phyloP scores from a whole-genome alignment of 768 basidiomycete genomes.

The Cubamyces lactineus region DNA sequence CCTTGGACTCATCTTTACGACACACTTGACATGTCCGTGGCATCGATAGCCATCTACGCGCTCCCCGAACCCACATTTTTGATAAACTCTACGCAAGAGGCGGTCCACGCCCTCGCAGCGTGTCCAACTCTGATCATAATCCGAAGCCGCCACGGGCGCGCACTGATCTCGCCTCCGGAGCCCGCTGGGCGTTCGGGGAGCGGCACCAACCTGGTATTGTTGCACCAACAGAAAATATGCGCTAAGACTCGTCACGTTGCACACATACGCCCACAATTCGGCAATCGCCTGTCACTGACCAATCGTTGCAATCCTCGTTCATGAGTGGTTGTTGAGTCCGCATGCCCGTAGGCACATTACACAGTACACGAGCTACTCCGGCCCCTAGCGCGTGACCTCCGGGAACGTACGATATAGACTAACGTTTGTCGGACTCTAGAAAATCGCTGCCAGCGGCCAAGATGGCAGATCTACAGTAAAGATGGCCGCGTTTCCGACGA shows the following conservation, averaged over 20 bases:
- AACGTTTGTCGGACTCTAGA: neutral
- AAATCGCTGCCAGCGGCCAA: neutral
- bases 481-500: neutral
- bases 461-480: neutral
- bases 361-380: conserved; percentile 11
- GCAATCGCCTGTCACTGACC: neutral
- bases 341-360: conserved; percentile 4
- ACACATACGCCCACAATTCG: conserved; percentile 14
- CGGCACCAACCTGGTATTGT: neutral
- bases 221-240: neutral
- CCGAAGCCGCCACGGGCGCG: neutral
- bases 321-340: conserved; percentile 9
- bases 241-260: neutral
- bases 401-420: neutral
- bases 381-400: conserved; percentile 5
- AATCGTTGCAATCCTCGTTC: neutral
- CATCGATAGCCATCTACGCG: conserved; percentile 10
- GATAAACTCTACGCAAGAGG: neutral
- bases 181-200: too few relatives aligned
- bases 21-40: neutral
- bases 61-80: neutral
- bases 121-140: neutral
- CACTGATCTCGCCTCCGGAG: too few relatives aligned
- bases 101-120: neutral
- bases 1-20: neutral